Conservation (phyloP, 1,284 basidiomycete genomes). For the Sporisorium exsertum region DNA sequence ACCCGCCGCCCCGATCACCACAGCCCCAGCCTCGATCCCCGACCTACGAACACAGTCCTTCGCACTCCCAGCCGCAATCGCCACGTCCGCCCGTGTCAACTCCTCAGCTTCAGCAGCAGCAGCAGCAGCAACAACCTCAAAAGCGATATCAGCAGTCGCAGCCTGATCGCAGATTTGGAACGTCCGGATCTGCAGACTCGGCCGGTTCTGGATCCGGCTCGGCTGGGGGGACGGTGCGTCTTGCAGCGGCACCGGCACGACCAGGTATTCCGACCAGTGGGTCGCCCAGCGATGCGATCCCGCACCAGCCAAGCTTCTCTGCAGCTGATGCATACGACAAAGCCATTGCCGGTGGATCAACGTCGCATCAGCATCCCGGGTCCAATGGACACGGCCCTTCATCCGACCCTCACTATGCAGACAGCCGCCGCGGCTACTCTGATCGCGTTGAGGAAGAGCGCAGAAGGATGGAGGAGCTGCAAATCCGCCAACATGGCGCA, state of each 20-base stretch:
- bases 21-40: constrained; percentile 24
- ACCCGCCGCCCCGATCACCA: constrained; percentile 21
- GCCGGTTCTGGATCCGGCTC: constrained; percentile 52
- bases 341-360: constrained; percentile 31
- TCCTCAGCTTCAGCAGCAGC: constrained; percentile 16
- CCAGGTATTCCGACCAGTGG: constrained; percentile 39
- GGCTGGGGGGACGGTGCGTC: constrained; percentile 56
- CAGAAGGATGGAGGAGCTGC: constrained; percentile 51
- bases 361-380: constrained; percentile 6
- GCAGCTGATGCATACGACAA: constrained; percentile 51
- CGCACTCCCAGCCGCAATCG: constrained; percentile 28
- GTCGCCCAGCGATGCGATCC: constrained; percentile 9
- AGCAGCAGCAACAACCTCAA: constrained; percentile 23
- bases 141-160: constrained; percentile 25
- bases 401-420: constrained; percentile 32
- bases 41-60: constrained; percentile 19
- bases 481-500: constrained; percentile 12
- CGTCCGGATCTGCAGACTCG: constrained; percentile 48
- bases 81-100: constrained; percentile 20
- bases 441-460: constrained; percentile 47
- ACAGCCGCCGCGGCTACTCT: constrained; percentile 18
- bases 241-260: constrained; percentile 35
- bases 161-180: constrained; percentile 41
- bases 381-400: constrained; percentile 27
- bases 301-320: constrained; percentile 27